Base-by-base conservation (phyloP, 176 grass and related monocot species). In the Cenchrus fungigraminus region DNA sequence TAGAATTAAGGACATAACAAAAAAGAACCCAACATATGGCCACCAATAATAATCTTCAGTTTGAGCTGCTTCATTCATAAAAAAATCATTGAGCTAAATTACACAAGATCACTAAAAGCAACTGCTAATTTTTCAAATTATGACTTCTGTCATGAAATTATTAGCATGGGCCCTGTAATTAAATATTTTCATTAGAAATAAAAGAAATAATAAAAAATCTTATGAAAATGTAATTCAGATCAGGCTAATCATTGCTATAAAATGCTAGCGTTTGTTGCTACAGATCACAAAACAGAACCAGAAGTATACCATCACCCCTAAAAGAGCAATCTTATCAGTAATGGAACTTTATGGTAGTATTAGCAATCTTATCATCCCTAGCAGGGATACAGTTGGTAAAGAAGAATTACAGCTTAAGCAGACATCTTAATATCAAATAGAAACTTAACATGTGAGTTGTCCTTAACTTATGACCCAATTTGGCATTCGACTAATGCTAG, bases 1-100 rank as follows among this genome's bases (percentile, higher is more conserved):
- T 19, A 89, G 28, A 80, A 84, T 98, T 91, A 95, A 86, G 62
- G 55, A 63, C 74, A 65, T 84, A 73, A 29, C 3, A 70, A 82
- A 12, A 73, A 65, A 57, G 12, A 89, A 78, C 25, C 83, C 31
- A 61, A 16, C 61, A 69, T 61, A 87, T 47, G 25, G 29, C 63
- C 53, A 82, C 11, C 64, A 37, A 43, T 6, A 79, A 79, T 19
- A 54, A 68, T 79, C 56, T 70, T 37, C 45, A 13, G 34, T 74
- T 78, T 61, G 28, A 73, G 31, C 40, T 77, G 28, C 50, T 46
- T 58, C 69, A 75, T 46, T 46, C 45, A 46, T 9, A 6, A 68
- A 6, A 19, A 3, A 68, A 53, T 4, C 57, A 82, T 62, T 71
- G 20, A n/a, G 79, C n/a, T 22, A 13, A n/a, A 80, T 74, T 31